These are phyloP conservation scores for Cardamine occulta DNA, from an alignment of 345 rosid genomes.

Conservation along the genomic window DNA sequence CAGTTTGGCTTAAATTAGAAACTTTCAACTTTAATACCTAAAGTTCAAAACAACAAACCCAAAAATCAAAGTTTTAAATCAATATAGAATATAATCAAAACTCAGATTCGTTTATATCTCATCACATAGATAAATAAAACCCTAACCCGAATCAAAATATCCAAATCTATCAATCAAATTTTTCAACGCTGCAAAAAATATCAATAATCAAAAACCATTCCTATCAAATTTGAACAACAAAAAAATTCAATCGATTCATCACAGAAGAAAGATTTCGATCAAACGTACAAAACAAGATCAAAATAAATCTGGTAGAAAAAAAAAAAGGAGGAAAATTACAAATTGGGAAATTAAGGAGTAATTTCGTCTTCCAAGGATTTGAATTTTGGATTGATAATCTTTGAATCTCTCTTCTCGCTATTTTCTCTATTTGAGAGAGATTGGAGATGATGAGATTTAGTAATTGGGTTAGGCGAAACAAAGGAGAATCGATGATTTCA, in stretches of 20 bases:
- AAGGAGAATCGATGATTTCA: constrained; percentile 41
- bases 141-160: constrained; percentile 26
- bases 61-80: not conserved
- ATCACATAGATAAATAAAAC: not conserved
- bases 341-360: constrained; percentile 31
- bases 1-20: constrained; percentile 27
- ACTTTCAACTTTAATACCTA: not conserved
- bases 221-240: constrained; percentile 19
- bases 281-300: constrained; percentile 6
- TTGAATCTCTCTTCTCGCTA: constrained; percentile 5
- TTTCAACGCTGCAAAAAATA: constrained; percentile 16
- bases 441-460: constrained; percentile 46
- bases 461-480: constrained; percentile 39
- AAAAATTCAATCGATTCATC: constrained; percentile 10
- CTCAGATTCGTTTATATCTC: constrained; percentile 10
- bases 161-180: not conserved
- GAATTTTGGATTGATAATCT: constrained; percentile 25
- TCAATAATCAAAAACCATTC: constrained; percentile 20
- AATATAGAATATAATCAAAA: constrained; percentile 14
- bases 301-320: not conserved
- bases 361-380: constrained; percentile 31
- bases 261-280: constrained; percentile 6
- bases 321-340: constrained; percentile 47
- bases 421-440: constrained; percentile 32
- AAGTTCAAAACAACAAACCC: constrained; percentile 15